phyloP scores from a whole-genome alignment of 495 filamentous ascomycete genomes.

The Rostrohypoxylon terebratum region DNA sequence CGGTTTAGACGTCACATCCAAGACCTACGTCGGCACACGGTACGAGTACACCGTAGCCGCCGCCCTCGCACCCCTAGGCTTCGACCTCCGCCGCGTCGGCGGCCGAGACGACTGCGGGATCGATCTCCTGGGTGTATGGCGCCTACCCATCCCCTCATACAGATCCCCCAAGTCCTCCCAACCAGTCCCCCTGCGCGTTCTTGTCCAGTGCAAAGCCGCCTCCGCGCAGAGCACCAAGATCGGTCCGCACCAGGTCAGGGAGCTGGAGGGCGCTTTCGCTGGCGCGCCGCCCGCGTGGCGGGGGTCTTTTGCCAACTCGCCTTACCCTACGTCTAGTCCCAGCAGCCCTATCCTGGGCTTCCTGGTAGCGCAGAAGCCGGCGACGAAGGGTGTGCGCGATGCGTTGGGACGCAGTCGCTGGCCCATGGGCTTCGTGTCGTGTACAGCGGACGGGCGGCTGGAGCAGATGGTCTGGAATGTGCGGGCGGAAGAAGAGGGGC shows the following conservation, averaged over 20 bases:
- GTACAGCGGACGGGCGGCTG: constrained; percentile 61
- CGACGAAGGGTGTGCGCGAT: constrained; percentile 69
- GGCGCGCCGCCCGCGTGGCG: constrained; percentile 77
- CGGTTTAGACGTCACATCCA: constrained; percentile 62
- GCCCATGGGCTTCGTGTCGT: constrained; percentile 71
- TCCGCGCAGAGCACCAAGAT: constrained; percentile 60
- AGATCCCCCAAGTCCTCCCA: constrained; percentile 43
- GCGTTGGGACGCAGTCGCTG: constrained; percentile 72
- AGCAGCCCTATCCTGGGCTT: constrained; percentile 64
- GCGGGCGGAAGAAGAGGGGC: constrained; percentile 69
- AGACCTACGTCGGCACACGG: constrained; percentile 72
- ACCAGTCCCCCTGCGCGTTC: constrained; percentile 64
- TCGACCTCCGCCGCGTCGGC: constrained; percentile 78
- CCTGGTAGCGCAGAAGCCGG: constrained; percentile 63
- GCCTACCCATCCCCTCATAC: constrained; percentile 57
- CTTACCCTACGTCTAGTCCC: neutral
- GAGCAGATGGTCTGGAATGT: constrained; percentile 78
- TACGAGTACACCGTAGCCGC: constrained; percentile 77
- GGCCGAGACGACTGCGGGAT: constrained; percentile 81
- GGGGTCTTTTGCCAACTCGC: constrained; percentile 57
- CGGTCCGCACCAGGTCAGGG: constrained; percentile 76
- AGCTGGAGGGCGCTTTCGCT: constrained; percentile 84
- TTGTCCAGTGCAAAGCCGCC: constrained; percentile 82
- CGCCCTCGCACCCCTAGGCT: constrained; percentile 70
- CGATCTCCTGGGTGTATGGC: constrained; percentile 87